These are phyloP conservation scores for Mycena amicta DNA, from an alignment of 768 basidiomycete species.

Conservation along the genomic window DNA sequence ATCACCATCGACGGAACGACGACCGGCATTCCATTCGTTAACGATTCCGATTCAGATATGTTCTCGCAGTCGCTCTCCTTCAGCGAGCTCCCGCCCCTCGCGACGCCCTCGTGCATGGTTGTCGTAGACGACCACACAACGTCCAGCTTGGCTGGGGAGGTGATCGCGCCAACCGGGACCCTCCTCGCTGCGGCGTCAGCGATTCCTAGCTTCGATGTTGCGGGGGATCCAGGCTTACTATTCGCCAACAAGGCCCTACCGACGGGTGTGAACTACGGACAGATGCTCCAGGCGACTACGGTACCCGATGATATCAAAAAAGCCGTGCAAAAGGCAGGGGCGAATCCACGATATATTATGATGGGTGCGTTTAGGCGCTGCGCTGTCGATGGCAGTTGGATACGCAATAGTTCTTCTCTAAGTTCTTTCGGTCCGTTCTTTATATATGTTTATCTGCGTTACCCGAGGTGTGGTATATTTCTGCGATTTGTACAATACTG, in stretches of 20 bases:
- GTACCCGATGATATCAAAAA: constrained; percentile 7
- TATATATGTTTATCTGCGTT: too few relatives aligned
- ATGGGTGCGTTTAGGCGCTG: not conserved
- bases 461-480: too few relatives aligned
- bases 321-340: not conserved
- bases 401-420: not conserved
- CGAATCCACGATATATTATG: not conserved
- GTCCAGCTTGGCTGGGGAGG: not conserved
- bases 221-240: constrained; percentile 5
- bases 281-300: constrained; percentile 11
- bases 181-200: constrained; percentile 5
- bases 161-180: constrained; percentile 9
- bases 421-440: too few relatives aligned
- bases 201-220: constrained; percentile 10
- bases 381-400: not conserved
- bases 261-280: constrained; percentile 13
- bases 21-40: not conserved
- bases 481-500: too few relatives aligned
- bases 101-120: constrained; percentile 7
- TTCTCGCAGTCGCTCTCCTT: not conserved
- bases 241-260: constrained; percentile 7
- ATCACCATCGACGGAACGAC: constrained; percentile 6
- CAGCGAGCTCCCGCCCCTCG: constrained; percentile 7
- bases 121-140: constrained; percentile 1
- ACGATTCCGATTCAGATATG: not conserved